These are phyloP conservation scores for Heterococcus sp. DNA, from an alignment of 108 stramenopile genomes.

Conservation along the genomic window DNA sequence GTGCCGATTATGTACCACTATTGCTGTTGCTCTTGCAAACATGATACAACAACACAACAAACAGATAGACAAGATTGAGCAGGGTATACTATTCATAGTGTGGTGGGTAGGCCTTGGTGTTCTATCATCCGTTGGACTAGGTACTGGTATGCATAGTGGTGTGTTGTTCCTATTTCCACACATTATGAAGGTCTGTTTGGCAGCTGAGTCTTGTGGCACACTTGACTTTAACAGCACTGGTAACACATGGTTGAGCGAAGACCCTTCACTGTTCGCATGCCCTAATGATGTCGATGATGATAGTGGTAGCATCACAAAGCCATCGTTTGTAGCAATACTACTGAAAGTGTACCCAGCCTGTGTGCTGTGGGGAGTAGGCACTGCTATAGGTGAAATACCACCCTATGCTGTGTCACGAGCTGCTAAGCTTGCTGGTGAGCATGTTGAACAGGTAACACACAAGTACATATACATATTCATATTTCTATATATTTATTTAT, in stretches of 20 bases:
- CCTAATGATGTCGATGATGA: neutral
- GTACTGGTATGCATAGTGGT: conserved; percentile 58
- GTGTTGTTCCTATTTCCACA: conserved; percentile 63
- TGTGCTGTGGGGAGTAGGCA: conserved; percentile 60
- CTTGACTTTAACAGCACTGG: conserved; percentile 46
- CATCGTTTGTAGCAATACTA: conserved; percentile 10
- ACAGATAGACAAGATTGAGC: conserved; percentile 21
- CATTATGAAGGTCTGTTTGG: conserved; percentile 55
- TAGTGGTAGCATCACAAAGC: neutral
- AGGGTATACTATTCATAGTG: conserved; percentile 21
- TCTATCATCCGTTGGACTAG: conserved; percentile 60
- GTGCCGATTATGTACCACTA: too few species aligned
- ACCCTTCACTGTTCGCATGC: conserved; percentile 42
- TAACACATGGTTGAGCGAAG: conserved; percentile 55
- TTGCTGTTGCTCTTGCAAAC: too few species aligned
- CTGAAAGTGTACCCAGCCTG: conserved; percentile 47
- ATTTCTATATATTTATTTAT: too few species aligned
- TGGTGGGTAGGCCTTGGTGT: conserved; percentile 65
- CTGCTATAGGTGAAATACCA: conserved; percentile 63
- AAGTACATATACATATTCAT: neutral
- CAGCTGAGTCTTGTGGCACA: conserved; percentile 37
- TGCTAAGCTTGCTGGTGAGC: conserved; percentile 15
- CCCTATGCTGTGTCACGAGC: conserved; percentile 60
- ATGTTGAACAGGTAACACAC: conserved; percentile 12
- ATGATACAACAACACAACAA: neutral